Evolutionary conservation across 164 flowering plant species (phyloP).

Genomic region (Nelumbo lutea): DNA sequence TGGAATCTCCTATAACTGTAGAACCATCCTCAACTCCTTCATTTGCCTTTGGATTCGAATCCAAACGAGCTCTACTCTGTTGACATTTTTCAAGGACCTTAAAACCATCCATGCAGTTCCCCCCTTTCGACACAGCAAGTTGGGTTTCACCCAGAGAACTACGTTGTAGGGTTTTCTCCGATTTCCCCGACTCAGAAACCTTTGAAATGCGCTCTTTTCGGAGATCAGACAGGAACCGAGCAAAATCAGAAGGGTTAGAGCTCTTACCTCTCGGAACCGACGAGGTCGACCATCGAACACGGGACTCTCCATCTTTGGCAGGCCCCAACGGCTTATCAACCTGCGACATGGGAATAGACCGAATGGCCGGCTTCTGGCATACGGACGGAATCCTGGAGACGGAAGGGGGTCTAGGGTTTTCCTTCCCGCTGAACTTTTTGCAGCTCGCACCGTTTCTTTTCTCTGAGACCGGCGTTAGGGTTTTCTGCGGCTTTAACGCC

Average conservation of each 20-base stretch:
- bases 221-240: slow-evolving; percentile 42
- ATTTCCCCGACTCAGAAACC: slow-evolving; percentile 15
- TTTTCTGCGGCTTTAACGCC: slow-evolving; percentile 31
- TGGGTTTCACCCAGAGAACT: slow-evolving; percentile 9
- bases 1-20: slow-evolving; percentile 18
- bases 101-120: slow-evolving; percentile 6
- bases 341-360: slow-evolving; percentile 36
- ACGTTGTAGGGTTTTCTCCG: slow-evolving; percentile 7
- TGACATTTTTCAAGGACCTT: slow-evolving; percentile 21
- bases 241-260: slow-evolving; percentile 65
- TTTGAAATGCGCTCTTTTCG: slow-evolving; percentile 36
- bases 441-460: slow-evolving; percentile 17
- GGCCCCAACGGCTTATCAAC: slow-evolving; percentile 33
- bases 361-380: slow-evolving; percentile 44
- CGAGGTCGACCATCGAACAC: slow-evolving; percentile 49
- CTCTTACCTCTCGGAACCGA: slow-evolving; percentile 80
- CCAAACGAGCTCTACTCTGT: slow-evolving; percentile 15
- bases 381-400: slow-evolving; percentile 18
- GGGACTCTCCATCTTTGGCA: slow-evolving; percentile 16
- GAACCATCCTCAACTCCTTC: slow-evolving; percentile 13
- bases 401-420: slow-evolving; percentile 40
- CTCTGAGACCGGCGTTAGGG: slow-evolving; percentile 39
- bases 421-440: slow-evolving; percentile 42
- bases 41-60: slow-evolving; percentile 11
- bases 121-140: slow-evolving; percentile 1